Percentiles rank a stretch among this genome's conserved stretches.
Conservation (phyloP, 78 protist genomes). For the Planoprotostelium fungivorum region DNA sequence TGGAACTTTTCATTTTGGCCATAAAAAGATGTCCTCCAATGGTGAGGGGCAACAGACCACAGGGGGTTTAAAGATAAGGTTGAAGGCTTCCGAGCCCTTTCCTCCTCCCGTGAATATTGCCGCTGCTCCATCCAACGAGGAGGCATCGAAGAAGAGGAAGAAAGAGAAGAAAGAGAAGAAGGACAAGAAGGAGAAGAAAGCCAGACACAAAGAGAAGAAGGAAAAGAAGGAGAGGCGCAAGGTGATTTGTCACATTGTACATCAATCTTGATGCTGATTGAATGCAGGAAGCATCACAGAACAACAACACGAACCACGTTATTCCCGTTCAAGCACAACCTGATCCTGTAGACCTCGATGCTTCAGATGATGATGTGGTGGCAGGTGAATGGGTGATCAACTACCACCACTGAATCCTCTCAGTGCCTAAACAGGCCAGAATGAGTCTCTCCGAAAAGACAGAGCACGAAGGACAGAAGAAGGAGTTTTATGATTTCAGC, state of each 20-base stretch:
- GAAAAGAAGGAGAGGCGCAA: background rate
- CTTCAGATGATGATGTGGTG: background rate
- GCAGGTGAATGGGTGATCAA: background rate
- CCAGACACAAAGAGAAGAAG: background rate
- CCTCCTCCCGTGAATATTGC: background rate
- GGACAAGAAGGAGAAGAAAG: background rate
- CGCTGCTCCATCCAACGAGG: too few relatives aligned
- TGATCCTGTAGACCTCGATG: background rate
- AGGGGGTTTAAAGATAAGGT: background rate
- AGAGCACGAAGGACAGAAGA: background rate
- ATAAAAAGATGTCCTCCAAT: background rate
- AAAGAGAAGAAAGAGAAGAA: background rate
- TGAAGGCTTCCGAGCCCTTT: background rate
- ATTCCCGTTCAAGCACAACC: too few relatives aligned
- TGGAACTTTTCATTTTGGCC: background rate
- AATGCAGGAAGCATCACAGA: too few relatives aligned
- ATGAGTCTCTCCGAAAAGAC: background rate
- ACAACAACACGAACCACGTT: too few relatives aligned
- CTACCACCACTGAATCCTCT: background rate
- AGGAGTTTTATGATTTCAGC: background rate
- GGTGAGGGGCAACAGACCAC: background rate
- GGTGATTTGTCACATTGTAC: too few relatives aligned
- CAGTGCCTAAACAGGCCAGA: background rate
- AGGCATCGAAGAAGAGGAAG: background rate
- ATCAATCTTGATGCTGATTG: too few relatives aligned